Conservation (phyloP, 2,329 filamentous ascomycete genomes). For the Xenoacremonium recifei region DNA sequence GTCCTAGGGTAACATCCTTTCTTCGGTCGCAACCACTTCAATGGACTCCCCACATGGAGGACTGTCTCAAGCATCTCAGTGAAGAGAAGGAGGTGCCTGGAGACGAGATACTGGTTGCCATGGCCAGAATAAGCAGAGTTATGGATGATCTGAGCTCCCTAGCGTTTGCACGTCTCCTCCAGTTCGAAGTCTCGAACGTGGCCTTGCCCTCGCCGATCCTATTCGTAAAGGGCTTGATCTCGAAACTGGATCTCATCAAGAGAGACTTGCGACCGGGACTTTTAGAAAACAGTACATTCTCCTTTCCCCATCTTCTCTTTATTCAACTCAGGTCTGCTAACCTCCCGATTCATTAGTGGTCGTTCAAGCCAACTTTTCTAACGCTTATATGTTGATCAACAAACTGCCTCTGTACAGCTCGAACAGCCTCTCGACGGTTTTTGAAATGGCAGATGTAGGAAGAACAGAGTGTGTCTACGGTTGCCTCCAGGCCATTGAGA, state of each 20-base stretch:
- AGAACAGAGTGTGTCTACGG: slow-evolving; percentile 26
- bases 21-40: slow-evolving; percentile 42
- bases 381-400: slow-evolving; percentile 36
- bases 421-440: slow-evolving; percentile 6
- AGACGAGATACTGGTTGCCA: slow-evolving; percentile 45
- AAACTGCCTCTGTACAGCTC: slow-evolving; percentile 30
- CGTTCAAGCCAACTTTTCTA: slow-evolving; percentile 33
- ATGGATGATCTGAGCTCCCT: slow-evolving; percentile 17
- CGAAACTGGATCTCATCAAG: slow-evolving; percentile 24
- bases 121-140: slow-evolving; percentile 33
- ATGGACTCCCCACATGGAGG: slow-evolving; percentile 56
- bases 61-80: slow-evolving; percentile 44
- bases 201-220: slow-evolving; percentile 19
- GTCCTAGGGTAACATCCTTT: slow-evolving; percentile 15
- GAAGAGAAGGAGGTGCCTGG: slow-evolving; percentile 40
- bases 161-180: slow-evolving; percentile 14
- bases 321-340: not conserved
- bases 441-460: slow-evolving; percentile 12
- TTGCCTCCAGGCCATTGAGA: slow-evolving; percentile 26
- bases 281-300: slow-evolving; percentile 25
- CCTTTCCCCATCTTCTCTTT: not conserved
- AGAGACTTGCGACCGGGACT: slow-evolving; percentile 21
- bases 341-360: slow-evolving; percentile 25
- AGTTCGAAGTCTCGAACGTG: slow-evolving; percentile 1
- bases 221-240: slow-evolving; percentile 28